Conservation (phyloP, 208 protist species). For the Angomonas ambiguus region DNA sequence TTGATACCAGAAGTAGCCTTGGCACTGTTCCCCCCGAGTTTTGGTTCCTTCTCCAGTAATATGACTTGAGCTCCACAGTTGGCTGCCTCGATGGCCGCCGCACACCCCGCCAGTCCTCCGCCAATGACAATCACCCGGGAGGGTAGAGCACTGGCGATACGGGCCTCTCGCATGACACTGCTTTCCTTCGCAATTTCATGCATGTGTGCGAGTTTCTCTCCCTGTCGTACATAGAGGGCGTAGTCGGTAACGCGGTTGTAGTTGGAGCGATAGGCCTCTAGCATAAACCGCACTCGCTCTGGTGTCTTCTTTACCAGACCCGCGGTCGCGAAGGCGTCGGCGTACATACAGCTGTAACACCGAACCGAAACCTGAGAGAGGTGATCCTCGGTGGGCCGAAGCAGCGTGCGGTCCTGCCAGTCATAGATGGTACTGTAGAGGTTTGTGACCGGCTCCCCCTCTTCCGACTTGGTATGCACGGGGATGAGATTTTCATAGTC, state of each 20-base stretch:
- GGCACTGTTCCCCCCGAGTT: constrained; percentile 93
- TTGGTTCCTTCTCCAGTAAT: constrained; percentile 89
- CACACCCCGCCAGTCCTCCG: constrained; percentile 80
- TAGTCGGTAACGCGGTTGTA: constrained; percentile 52
- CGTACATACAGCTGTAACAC: constrained; percentile 82
- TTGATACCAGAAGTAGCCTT: constrained; percentile 97
- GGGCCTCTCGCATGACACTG: constrained; percentile 39
- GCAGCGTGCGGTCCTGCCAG: constrained; percentile 26
- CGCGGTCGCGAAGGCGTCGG: constrained; percentile 74
- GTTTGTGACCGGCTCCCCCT: constrained; percentile 14
- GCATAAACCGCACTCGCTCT: constrained; percentile 48
- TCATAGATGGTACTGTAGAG: constrained; percentile 41
- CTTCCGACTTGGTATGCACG: background rate
- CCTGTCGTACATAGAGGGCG: constrained; percentile 59
- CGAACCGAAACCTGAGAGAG: constrained; percentile 68
- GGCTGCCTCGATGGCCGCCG: constrained; percentile 77
- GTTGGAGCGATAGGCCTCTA: constrained; percentile 58
- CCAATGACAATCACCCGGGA: constrained; percentile 81
- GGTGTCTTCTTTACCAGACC: constrained; percentile 57
- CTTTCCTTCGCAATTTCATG: constrained; percentile 64
- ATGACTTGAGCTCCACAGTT: constrained; percentile 80
- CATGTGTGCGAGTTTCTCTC: constrained; percentile 63
- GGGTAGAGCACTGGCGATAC: constrained; percentile 52
- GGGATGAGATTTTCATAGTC: constrained; percentile 60
- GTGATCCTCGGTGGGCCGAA: constrained; percentile 34